Evolutionary conservation across 2,329 filamentous ascomycete genomes (phyloP).

Genomic region (Pseudocercospora cruenta): DNA sequence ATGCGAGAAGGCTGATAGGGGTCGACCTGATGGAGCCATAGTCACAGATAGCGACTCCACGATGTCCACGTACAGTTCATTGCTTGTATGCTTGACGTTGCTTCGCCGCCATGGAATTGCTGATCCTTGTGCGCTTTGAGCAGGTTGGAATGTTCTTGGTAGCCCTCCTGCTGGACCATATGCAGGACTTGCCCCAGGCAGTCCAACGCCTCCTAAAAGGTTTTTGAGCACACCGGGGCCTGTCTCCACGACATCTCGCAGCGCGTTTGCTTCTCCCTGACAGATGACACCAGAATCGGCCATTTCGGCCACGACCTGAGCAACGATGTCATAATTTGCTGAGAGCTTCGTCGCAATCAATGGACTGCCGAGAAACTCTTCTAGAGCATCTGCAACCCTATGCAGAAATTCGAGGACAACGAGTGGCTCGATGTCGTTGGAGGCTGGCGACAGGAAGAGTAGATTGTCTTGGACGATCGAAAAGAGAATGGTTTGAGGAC

Average conservation of each 20-base stretch:
- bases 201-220: slow-evolving; percentile 80
- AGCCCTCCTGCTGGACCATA: slow-evolving; percentile 23
- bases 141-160: slow-evolving; percentile 23
- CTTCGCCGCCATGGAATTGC: slow-evolving; percentile 85
- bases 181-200: slow-evolving; percentile 63
- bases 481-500: slow-evolving; percentile 85
- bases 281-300: slow-evolving; percentile 89
- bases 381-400: slow-evolving; percentile 85
- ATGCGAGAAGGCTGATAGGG: slow-evolving; percentile 82
- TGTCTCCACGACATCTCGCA: slow-evolving; percentile 89
- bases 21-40: slow-evolving; percentile 84
- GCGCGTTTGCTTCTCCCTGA: slow-evolving; percentile 89
- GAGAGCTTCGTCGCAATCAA: slow-evolving; percentile 86
- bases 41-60: slow-evolving; percentile 88
- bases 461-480: slow-evolving; percentile 85
- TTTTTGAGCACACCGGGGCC: slow-evolving; percentile 83
- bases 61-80: slow-evolving; percentile 95
- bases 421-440: slow-evolving; percentile 83
- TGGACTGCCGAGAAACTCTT: slow-evolving; percentile 90
- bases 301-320: slow-evolving; percentile 92
- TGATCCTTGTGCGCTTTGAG: slow-evolving; percentile 40
- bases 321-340: slow-evolving; percentile 87
- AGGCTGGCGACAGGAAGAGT: slow-evolving; percentile 82
- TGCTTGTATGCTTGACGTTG: slow-evolving; percentile 93
- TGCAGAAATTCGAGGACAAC: slow-evolving; percentile 93